These are phyloP conservation scores for Ogataea haglerorum DNA, from an alignment of 805 yeast genomes.

Conservation along the genomic window DNA sequence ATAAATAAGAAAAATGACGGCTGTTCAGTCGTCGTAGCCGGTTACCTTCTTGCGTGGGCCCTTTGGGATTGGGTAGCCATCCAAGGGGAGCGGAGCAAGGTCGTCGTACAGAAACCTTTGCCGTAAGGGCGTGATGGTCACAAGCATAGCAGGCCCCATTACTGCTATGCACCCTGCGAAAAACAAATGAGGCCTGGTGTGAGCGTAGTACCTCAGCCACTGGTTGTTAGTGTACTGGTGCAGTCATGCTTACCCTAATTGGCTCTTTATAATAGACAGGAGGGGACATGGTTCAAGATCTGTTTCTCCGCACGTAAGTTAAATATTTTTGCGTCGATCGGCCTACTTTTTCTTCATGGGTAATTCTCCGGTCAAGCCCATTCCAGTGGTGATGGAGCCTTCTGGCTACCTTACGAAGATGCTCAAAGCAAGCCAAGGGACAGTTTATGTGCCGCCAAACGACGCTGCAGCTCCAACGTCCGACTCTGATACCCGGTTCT, in stretches of 20 bases:
- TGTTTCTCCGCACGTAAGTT: conserved; percentile 6
- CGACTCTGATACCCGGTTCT: conserved; percentile 10
- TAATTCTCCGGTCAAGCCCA: conserved; percentile 8
- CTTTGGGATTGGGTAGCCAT: conserved; percentile 53
- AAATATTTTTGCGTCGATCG: conserved; percentile 7
- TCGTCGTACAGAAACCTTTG: conserved; percentile 63
- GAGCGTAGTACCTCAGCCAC: conserved; percentile 76
- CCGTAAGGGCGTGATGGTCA: conserved; percentile 63
- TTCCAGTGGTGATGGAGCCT: conserved; percentile 22
- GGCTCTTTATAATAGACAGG: conserved; percentile 63
- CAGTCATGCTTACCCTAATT: conserved; percentile 47
- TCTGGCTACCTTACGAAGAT: conserved; percentile 17
- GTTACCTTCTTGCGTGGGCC: conserved; percentile 47
- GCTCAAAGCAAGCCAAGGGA: neutral
- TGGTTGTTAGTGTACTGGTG: conserved; percentile 21
- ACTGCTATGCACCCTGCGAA: conserved; percentile 61
- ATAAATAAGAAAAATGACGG: conserved; percentile 1
- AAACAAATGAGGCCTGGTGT: conserved; percentile 72
- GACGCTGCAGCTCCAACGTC: conserved; percentile 20
- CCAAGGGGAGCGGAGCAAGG: conserved; percentile 59
- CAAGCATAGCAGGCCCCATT: conserved; percentile 61
- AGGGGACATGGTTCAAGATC: conserved; percentile 26
- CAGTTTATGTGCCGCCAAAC: conserved; percentile 16
- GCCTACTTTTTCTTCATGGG: conserved; percentile 3
- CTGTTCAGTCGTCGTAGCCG: conserved; percentile 51